Evolutionary conservation across 2,329 filamentous ascomycete species (phyloP).

Genomic region (Penicillium sp.): DNA sequence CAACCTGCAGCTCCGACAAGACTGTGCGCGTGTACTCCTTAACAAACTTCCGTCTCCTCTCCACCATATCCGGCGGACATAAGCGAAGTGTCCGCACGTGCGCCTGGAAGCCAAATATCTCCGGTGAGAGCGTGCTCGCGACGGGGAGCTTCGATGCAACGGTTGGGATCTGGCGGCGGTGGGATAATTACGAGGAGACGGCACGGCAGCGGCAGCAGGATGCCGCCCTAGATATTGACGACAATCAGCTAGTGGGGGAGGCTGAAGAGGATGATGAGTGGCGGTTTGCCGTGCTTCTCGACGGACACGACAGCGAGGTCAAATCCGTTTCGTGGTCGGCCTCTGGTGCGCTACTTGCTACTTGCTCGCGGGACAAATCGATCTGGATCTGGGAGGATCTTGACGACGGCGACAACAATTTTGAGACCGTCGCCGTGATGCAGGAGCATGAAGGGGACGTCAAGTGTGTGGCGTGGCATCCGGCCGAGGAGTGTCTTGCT

Average conservation of each 20-base stretch:
- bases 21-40: constrained; percentile 89
- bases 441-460: constrained; percentile 96
- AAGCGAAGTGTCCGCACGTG: constrained; percentile 84
- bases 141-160: constrained; percentile 94
- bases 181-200: constrained; percentile 50
- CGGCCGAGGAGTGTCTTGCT: constrained; percentile 77
- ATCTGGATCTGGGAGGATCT: constrained; percentile 99
- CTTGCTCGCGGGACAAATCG: constrained; percentile 88
- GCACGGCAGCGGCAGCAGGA: constrained; percentile 18
- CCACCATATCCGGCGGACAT: constrained; percentile 82
- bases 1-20: constrained; percentile 85
- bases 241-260: constrained; percentile 43
- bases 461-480: constrained; percentile 92
- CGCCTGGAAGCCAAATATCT: constrained; percentile 81
- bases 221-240: constrained; percentile 17
- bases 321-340: constrained; percentile 72
- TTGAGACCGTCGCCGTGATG: constrained; percentile 93
- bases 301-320: constrained; percentile 95
- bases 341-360: constrained; percentile 81
- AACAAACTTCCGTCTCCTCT: constrained; percentile 76
- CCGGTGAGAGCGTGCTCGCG: constrained; percentile 75
- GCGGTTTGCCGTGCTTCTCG: constrained; percentile 88
- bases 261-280: constrained; percentile 76
- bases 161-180: constrained; percentile 80
- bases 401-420: constrained; percentile 83